Evolutionary conservation across 129 eudicot species (phyloP), one percentile per base, ranked within the genome.

Genomic region (Pseudognaphalium luteoalbum): DNA sequence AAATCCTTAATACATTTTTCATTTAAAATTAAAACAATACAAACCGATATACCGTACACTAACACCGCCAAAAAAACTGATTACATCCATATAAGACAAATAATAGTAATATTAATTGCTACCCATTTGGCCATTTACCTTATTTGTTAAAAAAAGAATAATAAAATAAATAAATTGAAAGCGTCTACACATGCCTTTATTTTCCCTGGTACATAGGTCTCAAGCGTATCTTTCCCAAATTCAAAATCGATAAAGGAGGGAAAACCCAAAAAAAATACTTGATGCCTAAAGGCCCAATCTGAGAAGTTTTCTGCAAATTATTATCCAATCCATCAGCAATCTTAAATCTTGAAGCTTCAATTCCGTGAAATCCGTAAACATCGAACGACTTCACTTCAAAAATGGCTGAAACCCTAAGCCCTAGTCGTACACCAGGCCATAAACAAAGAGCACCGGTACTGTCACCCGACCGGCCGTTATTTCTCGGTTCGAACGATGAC

Each of bases 401-500:
- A 52, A 82, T 82, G 86, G 61, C 76, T 3, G 82, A 82, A 77
- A 57, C 73, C 75, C 56, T 73, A 47, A 87, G 82, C 70, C 88
- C 90, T 44, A 77, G 7, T 3, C 80, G 76, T 32, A 68, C 79
- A 44, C 52, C 80, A 9, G 79, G 71, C 2, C 75, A 20, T 33
- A 83, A 77, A 52, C 81, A 79, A 20, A 28, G 81, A 44, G 64
- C 76, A 2, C 58, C 76, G 12, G 77, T 70, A n/a, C 52, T 78
- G 0, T 76, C 88, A 1, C 85, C 91, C 39, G 86, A 74, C 19
- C 80, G 85, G 58, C 80, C 88, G 9, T 71, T 87, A 32, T 82
- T 84, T 9, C 12, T 87, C 33, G 92, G 83, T 37, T 87, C 92
- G 44, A 88, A 85, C 62, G 89, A 87, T 39, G 89, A 87, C 65